Conservation (phyloP, 129 eudicot species). For the Artemisia argyi region DNA sequence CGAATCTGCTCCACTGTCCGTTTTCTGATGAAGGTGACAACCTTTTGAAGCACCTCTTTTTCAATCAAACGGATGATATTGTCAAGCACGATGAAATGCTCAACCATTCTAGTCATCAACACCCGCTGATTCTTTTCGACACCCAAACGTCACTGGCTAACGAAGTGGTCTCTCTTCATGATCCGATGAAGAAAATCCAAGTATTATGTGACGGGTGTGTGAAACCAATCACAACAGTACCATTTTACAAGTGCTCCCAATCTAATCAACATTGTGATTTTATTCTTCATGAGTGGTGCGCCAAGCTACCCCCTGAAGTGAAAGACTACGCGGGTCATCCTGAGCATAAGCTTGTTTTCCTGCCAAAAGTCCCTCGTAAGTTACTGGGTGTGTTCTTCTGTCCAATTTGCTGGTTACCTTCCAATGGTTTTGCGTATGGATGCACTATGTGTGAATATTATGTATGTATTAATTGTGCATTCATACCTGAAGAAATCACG, state of each 20-base stretch:
- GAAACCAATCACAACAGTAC: no score
- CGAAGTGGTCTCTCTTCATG: no score
- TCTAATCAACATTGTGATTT: no score
- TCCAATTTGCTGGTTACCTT: neutral
- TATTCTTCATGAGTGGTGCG: no score
- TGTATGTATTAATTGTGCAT: conserved; percentile 7
- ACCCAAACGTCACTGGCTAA: neutral
- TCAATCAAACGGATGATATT: neutral
- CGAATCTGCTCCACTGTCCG: neutral
- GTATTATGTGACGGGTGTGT: no score
- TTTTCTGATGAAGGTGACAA: conserved; percentile 15
- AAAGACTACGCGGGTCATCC: no score
- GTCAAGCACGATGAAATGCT: neutral
- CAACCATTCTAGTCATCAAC: conserved; percentile 4
- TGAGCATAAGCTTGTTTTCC: no score
- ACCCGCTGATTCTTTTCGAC: conserved; percentile 4
- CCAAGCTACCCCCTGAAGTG: no score
- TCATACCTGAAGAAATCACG: conserved; percentile 5
- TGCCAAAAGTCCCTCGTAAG: no score
- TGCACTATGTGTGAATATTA: neutral
- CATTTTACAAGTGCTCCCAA: no score
- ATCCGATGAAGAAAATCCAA: no score
- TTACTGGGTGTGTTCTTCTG: no score
- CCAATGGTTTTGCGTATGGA: conserved; percentile 16
- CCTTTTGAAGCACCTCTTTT: neutral